Conservation (phyloP, 78 protist genomes). For the Acrasis kona region DNA sequence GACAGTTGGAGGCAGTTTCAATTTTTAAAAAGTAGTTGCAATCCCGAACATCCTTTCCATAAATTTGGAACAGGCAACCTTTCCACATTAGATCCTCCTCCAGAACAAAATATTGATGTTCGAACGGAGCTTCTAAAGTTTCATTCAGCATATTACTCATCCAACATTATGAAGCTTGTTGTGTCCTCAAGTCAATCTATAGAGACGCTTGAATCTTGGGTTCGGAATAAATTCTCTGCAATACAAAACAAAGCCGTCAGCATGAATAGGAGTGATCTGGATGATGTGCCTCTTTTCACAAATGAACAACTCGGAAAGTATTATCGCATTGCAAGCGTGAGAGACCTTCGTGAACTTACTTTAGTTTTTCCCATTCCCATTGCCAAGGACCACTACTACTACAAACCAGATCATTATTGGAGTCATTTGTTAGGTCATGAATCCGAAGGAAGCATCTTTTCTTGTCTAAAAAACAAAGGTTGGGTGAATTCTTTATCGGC, state of each 20-base stretch:
- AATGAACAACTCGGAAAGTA: neutral
- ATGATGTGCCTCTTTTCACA: too few relatives aligned
- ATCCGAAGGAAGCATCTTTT: conserved; percentile 14
- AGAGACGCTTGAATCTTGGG: conserved; percentile 14
- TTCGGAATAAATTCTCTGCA: neutral
- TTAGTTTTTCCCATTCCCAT: neutral
- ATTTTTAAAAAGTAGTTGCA: conserved; percentile 14
- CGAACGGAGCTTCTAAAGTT: conserved; percentile 39
- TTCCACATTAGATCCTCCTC: conserved; percentile 38
- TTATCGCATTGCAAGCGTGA: neutral
- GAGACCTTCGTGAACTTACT: neutral
- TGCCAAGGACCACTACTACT: neutral
- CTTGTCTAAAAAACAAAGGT: conserved; percentile 9
- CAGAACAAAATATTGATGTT: conserved; percentile 25
- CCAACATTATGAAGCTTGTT: conserved; percentile 38
- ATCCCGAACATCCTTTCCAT: conserved; percentile 38
- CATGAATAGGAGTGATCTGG: too few relatives aligned
- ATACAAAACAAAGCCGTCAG: too few relatives aligned
- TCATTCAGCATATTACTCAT: conserved; percentile 37
- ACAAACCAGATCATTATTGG: conserved; percentile 13
- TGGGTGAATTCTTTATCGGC: conserved; percentile 21
- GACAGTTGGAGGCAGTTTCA: conserved; percentile 48
- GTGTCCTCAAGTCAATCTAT: conserved; percentile 14
- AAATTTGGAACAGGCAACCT: conserved; percentile 59
- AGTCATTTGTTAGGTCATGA: conserved; percentile 66